Conservation (phyloP, 208 protist genomes). For the Leishmania martiniquensis region DNA sequence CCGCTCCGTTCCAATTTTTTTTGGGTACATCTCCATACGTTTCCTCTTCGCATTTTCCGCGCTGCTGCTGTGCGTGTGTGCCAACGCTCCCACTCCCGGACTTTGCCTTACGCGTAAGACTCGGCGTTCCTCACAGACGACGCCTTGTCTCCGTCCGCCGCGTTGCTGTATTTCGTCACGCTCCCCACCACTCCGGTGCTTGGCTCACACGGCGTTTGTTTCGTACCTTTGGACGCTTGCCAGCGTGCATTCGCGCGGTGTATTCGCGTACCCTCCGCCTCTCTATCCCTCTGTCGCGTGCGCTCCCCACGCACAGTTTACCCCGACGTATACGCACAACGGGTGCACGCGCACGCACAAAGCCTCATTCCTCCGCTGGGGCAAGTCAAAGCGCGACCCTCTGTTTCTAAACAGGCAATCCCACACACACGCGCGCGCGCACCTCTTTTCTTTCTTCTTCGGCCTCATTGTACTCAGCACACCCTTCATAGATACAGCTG, state of each 20-base stretch:
- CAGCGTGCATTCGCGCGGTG: background rate
- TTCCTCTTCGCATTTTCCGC: too few relatives aligned
- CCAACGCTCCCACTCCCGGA: background rate
- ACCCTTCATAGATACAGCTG: too few relatives aligned
- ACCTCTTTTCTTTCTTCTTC: too few relatives aligned
- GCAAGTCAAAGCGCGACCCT: background rate
- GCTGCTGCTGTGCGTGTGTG: background rate
- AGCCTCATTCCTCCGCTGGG: background rate
- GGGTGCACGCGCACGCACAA: background rate
- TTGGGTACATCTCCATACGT: background rate
- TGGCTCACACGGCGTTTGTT: background rate
- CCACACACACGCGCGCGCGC: too few relatives aligned
- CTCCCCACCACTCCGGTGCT: background rate
- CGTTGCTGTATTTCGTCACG: background rate
- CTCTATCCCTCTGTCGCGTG: background rate
- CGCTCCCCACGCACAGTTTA: background rate
- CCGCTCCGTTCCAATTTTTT: background rate
- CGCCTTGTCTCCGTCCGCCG: background rate
- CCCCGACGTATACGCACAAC: too few relatives aligned
- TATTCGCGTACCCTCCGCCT: background rate
- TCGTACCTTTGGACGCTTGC: background rate
- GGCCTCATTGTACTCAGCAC: too few relatives aligned
- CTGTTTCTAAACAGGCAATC: conserved; percentile 26
- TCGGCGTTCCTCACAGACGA: background rate
- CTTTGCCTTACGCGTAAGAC: background rate